Percentiles rank a stretch among this genome's conserved stretches.
phyloP scores from a whole-genome alignment of 2,329 filamentous ascomycete genomes.

The Bipolaris sorokiniana region DNA sequence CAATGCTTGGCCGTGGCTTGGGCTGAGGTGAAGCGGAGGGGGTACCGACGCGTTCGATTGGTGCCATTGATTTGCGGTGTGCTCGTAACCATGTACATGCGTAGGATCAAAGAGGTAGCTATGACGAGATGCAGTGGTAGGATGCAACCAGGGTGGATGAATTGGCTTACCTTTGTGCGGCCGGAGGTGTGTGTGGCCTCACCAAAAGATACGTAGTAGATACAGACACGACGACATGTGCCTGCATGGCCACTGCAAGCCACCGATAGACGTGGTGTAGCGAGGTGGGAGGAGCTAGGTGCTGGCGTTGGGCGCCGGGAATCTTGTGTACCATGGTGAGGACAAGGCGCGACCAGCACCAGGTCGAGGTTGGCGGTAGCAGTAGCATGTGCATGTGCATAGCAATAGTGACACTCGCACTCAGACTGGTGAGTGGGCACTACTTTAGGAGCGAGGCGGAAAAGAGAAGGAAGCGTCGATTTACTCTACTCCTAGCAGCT shows the following conservation, averaged over 20 bases:
- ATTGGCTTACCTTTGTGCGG: neutral
- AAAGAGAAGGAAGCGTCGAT: slow-evolving; percentile 19
- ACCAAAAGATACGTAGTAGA: neutral
- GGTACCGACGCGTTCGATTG: neutral
- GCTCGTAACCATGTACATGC: neutral
- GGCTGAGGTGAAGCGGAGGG: neutral
- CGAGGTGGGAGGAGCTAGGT: neutral
- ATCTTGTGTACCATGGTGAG: neutral
- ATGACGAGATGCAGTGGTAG: slow-evolving; percentile 2
- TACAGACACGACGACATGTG: neutral
- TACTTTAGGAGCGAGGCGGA: slow-evolving; percentile 13
- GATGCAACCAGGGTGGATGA: neutral
- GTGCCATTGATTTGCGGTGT: neutral
- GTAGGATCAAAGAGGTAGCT: neutral
- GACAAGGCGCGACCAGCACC: neutral
- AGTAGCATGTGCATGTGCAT: neutral
- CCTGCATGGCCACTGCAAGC: neutral
- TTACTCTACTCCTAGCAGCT: too few relatives aligned
- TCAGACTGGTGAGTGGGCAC: slow-evolving; percentile 1
- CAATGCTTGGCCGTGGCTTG: neutral
- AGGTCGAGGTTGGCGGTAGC: neutral
- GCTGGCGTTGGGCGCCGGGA: neutral
- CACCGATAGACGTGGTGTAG: neutral
- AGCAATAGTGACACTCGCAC: too few relatives aligned
- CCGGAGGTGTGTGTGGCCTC: neutral